These are phyloP conservation scores for Aspergillus terreus DNA, from an alignment of 2,329 filamentous ascomycete genomes.

Conservation along the genomic window DNA sequence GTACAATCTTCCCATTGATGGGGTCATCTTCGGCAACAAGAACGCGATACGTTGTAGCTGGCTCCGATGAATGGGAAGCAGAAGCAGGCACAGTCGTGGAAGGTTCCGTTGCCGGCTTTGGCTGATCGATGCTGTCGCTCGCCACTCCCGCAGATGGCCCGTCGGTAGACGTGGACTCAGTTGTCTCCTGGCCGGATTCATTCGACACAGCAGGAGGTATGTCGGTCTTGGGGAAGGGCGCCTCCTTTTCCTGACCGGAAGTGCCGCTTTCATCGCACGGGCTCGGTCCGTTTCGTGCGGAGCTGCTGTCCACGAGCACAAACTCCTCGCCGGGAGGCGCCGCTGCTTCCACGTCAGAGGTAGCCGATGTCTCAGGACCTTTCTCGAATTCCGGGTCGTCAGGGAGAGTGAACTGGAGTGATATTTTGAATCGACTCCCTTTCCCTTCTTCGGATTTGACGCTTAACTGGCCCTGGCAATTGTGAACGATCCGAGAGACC, in stretches of 20 bases:
- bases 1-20: slow-evolving; percentile 78
- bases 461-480: slow-evolving; percentile 83
- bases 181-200: no score
- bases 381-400: slow-evolving; percentile 11
- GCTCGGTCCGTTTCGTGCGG: background rate
- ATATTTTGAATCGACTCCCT: slow-evolving; percentile 77
- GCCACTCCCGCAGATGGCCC: background rate
- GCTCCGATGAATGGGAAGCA: slow-evolving; percentile 1
- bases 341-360: background rate
- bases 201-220: background rate
- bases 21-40: slow-evolving; percentile 87
- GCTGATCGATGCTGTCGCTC: background rate
- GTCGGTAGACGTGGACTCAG: no score
- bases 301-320: slow-evolving; percentile 29
- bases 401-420: slow-evolving; percentile 69
- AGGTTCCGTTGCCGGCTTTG: background rate
- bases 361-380: slow-evolving; percentile 22
- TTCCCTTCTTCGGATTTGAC: slow-evolving; percentile 79
- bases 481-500: slow-evolving; percentile 80
- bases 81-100: background rate
- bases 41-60: slow-evolving; percentile 39
- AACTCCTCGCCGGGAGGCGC: slow-evolving; percentile 32
- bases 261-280: background rate
- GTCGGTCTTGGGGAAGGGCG: background rate
- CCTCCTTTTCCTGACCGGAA: slow-evolving; percentile 17